These are phyloP conservation scores for Fomitopsis betulina DNA, from an alignment of 1,284 basidiomycete genomes.

Conservation along the genomic window DNA sequence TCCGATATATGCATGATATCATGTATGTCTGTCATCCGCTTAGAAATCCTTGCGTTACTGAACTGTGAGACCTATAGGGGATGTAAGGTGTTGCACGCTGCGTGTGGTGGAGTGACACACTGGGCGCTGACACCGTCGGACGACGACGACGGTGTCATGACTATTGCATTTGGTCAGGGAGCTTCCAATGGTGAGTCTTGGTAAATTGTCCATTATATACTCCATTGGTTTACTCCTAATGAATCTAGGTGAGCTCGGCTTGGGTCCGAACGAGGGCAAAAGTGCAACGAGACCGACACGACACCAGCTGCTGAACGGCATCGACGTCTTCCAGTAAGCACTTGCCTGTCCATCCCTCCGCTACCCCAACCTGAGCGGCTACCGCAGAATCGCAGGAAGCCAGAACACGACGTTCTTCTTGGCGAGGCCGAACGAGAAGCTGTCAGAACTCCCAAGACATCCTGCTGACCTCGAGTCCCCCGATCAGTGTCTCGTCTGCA, in stretches of 20 bases:
- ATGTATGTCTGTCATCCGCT: slow-evolving; percentile 40
- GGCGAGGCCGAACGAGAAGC: slow-evolving; percentile 62
- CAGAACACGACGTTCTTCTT: slow-evolving; percentile 86
- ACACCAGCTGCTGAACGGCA: slow-evolving; percentile 65
- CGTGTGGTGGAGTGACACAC: slow-evolving; percentile 88
- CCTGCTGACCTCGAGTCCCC: slow-evolving; percentile 69
- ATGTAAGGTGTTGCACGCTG: slow-evolving; percentile 64
- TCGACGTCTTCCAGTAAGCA: slow-evolving; percentile 76
- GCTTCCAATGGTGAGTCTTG: slow-evolving; percentile 57
- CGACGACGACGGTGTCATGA: slow-evolving; percentile 71
- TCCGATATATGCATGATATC: slow-evolving; percentile 79
- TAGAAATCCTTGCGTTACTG: neutral
- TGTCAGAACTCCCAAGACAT: slow-evolving; percentile 72
- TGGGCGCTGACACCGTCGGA: slow-evolving; percentile 68
- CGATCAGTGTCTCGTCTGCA: slow-evolving; percentile 71
- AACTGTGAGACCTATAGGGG: slow-evolving; percentile 39
- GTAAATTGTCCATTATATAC: neutral
- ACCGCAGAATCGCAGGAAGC: slow-evolving; percentile 71
- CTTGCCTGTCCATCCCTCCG: neutral
- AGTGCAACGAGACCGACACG: slow-evolving; percentile 83
- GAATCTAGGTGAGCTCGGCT: slow-evolving; percentile 66
- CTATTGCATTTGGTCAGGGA: slow-evolving; percentile 85
- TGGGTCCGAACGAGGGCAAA: slow-evolving; percentile 77
- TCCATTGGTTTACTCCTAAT: neutral
- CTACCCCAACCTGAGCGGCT: neutral